Base-by-base conservation (phyloP, 345 rosid species). In the Arabidopsis arenosa region DNA sequence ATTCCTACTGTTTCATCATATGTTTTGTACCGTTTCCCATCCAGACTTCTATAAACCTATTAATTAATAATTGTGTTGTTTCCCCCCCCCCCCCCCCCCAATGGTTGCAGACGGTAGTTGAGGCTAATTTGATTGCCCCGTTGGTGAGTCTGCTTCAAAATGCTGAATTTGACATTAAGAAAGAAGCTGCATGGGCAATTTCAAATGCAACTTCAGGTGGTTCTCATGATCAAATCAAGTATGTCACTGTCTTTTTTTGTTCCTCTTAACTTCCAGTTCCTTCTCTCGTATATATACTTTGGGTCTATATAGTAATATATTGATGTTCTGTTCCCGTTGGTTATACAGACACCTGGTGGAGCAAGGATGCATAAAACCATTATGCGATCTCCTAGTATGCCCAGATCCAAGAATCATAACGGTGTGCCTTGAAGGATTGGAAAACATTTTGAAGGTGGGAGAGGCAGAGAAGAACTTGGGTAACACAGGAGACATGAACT, bases 181-280 rank as follows among this genome's bases (percentile, higher is more conserved):
- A 93, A 74, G 98, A 93, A 82, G 93, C 96, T 74, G 89, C 95
- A n/a, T 90, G 98, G 98, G 97, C 97, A 23, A 82, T 93, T 61
- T 93, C 97, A 37, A 93, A 93, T 79, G 92, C 97, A 64, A 89
- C 98, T n/a, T 93, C 97, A 58, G 94, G 98, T 41, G 97, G 98
- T 40, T 65, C 87, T 58, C 96, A 84, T 76, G 94, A 91, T 28
- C 98, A 93, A 73, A 88, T 91, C 86, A 87, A 88, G 97, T 93
- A 85, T 39, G 84, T 69, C 43, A 18, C 59, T 7, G 9, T 56
- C 40, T 36, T 14, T 21, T 43, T 14, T 14, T 0, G 33, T 59
- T 75, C 28, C 44, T 60, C 39, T 21, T 21, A 66, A 57, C 33
- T 41, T 41, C 18, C 21, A 56, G 15, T 28, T 33, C n/a, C 32